Evolutionary conservation across 1,284 basidiomycete species (phyloP).

Genomic region (Leccinum angustisporum): DNA sequence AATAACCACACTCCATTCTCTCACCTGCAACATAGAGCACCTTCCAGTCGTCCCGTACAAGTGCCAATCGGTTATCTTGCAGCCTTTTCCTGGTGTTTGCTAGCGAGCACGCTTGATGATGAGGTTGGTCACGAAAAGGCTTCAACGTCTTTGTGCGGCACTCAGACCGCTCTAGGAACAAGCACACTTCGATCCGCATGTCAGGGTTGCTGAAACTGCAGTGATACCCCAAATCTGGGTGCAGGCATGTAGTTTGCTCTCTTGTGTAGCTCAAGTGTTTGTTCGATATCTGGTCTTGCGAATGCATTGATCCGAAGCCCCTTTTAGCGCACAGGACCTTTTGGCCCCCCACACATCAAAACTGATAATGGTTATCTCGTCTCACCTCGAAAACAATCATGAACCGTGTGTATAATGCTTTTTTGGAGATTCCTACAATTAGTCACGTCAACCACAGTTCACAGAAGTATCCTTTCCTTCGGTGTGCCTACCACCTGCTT

Average conservation of each 20-base stretch:
- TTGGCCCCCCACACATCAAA: conserved; percentile 53
- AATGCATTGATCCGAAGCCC: conserved; percentile 7
- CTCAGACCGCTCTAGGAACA: conserved; percentile 40
- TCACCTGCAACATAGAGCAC: conserved; percentile 42
- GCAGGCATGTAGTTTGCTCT: conserved; percentile 52
- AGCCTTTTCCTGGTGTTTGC: conserved; percentile 49
- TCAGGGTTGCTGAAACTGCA: conserved; percentile 54
- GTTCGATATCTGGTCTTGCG: conserved; percentile 12
- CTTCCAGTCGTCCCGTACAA: conserved; percentile 65
- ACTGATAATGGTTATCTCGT: conserved; percentile 50
- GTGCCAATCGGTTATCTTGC: conserved; percentile 67
- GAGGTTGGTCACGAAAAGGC: conserved; percentile 30
- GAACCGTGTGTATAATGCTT: conserved; percentile 44
- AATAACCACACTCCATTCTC: background rate
- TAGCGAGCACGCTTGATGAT: conserved; percentile 60
- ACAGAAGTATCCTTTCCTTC: conserved; percentile 46
- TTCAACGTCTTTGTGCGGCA: background rate
- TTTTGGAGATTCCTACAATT: background rate
- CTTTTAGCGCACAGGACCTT: conserved; percentile 48
- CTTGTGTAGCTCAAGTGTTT: conserved; percentile 51
- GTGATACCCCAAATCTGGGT: conserved; percentile 54
- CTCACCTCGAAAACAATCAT: conserved; percentile 59
- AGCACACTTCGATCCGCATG: conserved; percentile 47
- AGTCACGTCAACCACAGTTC: conserved; percentile 34
- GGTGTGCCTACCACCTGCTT: conserved; percentile 45